These are phyloP conservation scores for Priceomyces melissophilus DNA, from an alignment of 805 yeast genomes.

Conservation along the genomic window DNA sequence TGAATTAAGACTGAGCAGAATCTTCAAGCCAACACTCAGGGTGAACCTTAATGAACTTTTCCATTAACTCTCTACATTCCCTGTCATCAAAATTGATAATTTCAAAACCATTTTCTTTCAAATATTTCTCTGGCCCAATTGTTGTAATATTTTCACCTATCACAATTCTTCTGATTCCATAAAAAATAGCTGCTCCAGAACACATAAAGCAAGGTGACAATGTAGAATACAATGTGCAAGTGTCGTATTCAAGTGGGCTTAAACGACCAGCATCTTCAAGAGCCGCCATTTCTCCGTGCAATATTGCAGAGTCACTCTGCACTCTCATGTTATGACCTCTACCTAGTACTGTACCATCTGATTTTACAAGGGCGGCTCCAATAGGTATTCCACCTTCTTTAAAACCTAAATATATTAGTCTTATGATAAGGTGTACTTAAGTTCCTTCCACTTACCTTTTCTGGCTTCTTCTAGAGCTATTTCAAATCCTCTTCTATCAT, in stretches of 20 bases:
- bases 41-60: conserved; percentile 68
- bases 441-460: conserved; percentile 39
- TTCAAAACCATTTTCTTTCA: conserved; percentile 66
- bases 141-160: conserved; percentile 86
- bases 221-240: conserved; percentile 89
- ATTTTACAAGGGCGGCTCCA: conserved; percentile 69
- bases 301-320: conserved; percentile 76
- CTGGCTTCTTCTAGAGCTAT: conserved; percentile 72
- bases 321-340: conserved; percentile 88
- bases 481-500: conserved; percentile 48
- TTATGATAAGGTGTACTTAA: background rate
- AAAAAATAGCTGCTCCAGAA: conserved; percentile 86
- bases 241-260: conserved; percentile 71
- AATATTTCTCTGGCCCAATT: conserved; percentile 77
- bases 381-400: conserved; percentile 91
- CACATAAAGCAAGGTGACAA: conserved; percentile 95
- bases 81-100: conserved; percentile 57
- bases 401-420: conserved; percentile 39
- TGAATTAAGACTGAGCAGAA: conserved; percentile 1
- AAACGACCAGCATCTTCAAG: conserved; percentile 89
- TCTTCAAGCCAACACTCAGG: conserved; percentile 80
- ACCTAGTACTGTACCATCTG: conserved; percentile 79
- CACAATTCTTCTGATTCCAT: conserved; percentile 84
- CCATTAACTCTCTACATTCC: conserved; percentile 70
- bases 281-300: conserved; percentile 91